Conservation (phyloP, 495 filamentous ascomycete species). For the Margaritispora aquatica region DNA sequence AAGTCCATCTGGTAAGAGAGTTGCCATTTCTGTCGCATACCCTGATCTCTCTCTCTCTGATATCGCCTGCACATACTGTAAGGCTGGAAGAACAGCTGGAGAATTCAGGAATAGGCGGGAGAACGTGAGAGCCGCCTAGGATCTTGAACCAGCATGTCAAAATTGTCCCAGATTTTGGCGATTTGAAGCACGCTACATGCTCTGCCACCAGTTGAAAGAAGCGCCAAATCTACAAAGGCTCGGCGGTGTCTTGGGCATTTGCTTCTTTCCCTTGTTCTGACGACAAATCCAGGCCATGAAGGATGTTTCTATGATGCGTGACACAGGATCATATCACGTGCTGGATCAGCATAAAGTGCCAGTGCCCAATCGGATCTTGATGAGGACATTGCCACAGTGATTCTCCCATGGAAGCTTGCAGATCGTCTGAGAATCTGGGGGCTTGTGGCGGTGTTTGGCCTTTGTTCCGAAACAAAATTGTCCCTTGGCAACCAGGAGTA, state of each 20-base stretch:
- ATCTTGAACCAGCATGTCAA: too few species aligned
- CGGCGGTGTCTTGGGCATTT: background rate
- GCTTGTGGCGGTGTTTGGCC: background rate
- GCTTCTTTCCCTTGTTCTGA: background rate
- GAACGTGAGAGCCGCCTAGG: too few species aligned
- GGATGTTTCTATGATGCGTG: background rate
- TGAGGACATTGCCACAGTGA: background rate
- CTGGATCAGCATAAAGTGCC: background rate
- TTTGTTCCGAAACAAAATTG: background rate
- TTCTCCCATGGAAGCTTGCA: background rate
- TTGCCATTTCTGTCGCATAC: background rate
- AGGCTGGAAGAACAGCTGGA: background rate
- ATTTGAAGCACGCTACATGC: background rate
- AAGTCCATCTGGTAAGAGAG: background rate
- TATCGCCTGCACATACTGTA: too few species aligned
- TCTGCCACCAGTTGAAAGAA: background rate
- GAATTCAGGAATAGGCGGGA: background rate
- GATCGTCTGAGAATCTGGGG: background rate
- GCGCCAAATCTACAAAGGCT: background rate
- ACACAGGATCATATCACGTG: background rate
- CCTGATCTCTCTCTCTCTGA: too few species aligned
- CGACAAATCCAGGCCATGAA: background rate
- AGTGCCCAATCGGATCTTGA: background rate
- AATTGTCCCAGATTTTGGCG: background rate
- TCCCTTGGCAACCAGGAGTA: background rate